These are phyloP conservation scores for Scleroderma bovista DNA, from an alignment of 768 basidiomycete species.

Conservation along the genomic window DNA sequence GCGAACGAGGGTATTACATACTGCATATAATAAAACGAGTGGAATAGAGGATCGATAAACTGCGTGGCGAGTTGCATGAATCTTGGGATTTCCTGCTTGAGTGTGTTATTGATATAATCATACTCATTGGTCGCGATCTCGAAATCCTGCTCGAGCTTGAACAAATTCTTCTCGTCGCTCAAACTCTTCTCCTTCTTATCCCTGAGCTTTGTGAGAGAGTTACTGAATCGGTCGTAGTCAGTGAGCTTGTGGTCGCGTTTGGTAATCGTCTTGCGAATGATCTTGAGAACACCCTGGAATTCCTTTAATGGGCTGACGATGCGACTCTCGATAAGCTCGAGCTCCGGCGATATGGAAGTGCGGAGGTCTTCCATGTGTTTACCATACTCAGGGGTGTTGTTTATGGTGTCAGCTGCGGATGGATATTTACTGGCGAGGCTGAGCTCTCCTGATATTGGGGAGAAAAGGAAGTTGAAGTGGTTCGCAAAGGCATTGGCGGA, in stretches of 20 bases:
- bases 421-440: conserved; percentile 78
- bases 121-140: conserved; percentile 90
- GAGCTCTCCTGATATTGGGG: conserved; percentile 69
- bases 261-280: conserved; percentile 88
- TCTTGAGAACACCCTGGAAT: conserved; percentile 78
- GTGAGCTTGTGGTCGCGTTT: conserved; percentile 97
- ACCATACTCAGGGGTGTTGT: conserved; percentile 69
- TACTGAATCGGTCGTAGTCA: conserved; percentile 96
- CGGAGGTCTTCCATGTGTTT: conserved; percentile 78
- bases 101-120: conserved; percentile 82
- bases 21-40: conserved; percentile 99
- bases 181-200: conserved; percentile 99
- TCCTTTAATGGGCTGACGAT: conserved; percentile 87
- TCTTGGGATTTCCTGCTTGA: conserved; percentile 91
- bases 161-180: conserved; percentile 93
- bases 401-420: conserved; percentile 67
- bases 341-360: conserved; percentile 74
- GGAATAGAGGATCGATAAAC: conserved; percentile 97
- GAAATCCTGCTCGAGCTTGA: conserved; percentile 98
- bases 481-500: conserved; percentile 56
- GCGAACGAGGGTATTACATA: conserved; percentile 37
- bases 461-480: conserved; percentile 60
- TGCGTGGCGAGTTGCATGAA: conserved; percentile 84
- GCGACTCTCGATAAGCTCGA: conserved; percentile 89
- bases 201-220: conserved; percentile 88